phyloP scores from a whole-genome alignment of 768 basidiomycete genomes.

The Cyathus striatus region DNA sequence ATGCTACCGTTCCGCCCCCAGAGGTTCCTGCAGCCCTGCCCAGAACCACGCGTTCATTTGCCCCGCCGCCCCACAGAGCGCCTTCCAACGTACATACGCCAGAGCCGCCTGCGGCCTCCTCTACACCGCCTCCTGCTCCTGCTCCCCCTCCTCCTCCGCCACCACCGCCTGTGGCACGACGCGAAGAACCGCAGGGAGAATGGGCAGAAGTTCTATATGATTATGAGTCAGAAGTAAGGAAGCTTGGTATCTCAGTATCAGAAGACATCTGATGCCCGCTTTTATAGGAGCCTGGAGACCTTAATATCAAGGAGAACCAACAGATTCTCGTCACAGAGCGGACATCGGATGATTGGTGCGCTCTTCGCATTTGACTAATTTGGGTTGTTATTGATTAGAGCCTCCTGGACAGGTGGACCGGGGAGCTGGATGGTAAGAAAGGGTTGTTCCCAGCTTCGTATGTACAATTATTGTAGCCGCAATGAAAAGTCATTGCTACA shows the following conservation, averaged over 20 bases:
- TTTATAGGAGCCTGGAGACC: constrained; percentile 62
- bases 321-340: constrained; percentile 59
- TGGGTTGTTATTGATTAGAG: background rate
- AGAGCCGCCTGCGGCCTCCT: constrained; percentile 16
- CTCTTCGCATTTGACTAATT: constrained; percentile 2
- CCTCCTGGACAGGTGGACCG: constrained; percentile 54
- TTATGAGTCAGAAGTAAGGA: constrained; percentile 54
- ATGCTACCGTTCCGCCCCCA: constrained; percentile 27
- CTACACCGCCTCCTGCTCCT: constrained; percentile 21
- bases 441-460: constrained; percentile 69
- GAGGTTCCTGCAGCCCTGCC: constrained; percentile 35
- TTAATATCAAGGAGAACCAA: constrained; percentile 51
- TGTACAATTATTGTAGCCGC: constrained; percentile 57
- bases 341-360: constrained; percentile 76
- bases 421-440: constrained; percentile 49
- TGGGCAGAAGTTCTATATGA: constrained; percentile 81
- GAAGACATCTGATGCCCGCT: background rate
- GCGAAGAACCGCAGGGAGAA: constrained; percentile 44
- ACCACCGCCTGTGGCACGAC: constrained; percentile 25
- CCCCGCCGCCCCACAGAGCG: constrained; percentile 51
- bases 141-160: too few relatives aligned
- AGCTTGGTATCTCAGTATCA: background rate
- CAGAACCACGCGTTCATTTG: constrained; percentile 39
- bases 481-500: too few relatives aligned
- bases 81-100: constrained; percentile 6